Evolutionary conservation across 306 rosid genomes (phyloP).

Genomic region (Inga oerstediana): DNA sequence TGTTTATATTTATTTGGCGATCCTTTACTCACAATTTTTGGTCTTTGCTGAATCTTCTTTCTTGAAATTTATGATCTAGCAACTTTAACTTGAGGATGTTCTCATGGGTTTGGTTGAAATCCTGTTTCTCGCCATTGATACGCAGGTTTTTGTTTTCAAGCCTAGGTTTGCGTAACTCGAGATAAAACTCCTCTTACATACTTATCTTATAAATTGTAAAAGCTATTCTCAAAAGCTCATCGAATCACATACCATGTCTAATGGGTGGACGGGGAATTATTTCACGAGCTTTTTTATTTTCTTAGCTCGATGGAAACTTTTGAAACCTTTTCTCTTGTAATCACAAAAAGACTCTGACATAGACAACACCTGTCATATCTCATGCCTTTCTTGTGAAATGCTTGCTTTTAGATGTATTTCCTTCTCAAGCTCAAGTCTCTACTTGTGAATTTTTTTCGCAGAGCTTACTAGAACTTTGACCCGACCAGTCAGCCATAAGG

Average conservation of each 20-base stretch:
- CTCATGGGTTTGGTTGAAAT: conserved; percentile 27
- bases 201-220: too few relatives aligned
- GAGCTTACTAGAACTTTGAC: conserved; percentile 55
- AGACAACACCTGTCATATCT: conserved; percentile 54
- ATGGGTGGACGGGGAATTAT: conserved; percentile 40
- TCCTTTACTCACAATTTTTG: conserved; percentile 54
- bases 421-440: conserved; percentile 39
- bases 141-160: conserved; percentile 18
- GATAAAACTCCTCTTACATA: too few relatives aligned
- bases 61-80: conserved; percentile 29
- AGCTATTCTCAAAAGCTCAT: too few relatives aligned
- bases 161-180: too few relatives aligned
- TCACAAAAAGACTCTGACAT: conserved; percentile 42
- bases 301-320: conserved; percentile 36
- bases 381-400: conserved; percentile 77
- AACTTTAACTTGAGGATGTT: conserved; percentile 32
- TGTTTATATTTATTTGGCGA: conserved; percentile 44
- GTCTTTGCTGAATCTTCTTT: conserved; percentile 33
- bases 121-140: conserved; percentile 34
- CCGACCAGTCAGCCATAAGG: conserved; percentile 48
- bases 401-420: conserved; percentile 41
- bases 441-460: conserved; percentile 49
- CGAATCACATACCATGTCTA: background rate
- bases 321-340: conserved; percentile 41
- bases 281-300: conserved; percentile 31